Conservation (phyloP, 192 early-diverging fungal species). For the Powellomyces hirtus region DNA sequence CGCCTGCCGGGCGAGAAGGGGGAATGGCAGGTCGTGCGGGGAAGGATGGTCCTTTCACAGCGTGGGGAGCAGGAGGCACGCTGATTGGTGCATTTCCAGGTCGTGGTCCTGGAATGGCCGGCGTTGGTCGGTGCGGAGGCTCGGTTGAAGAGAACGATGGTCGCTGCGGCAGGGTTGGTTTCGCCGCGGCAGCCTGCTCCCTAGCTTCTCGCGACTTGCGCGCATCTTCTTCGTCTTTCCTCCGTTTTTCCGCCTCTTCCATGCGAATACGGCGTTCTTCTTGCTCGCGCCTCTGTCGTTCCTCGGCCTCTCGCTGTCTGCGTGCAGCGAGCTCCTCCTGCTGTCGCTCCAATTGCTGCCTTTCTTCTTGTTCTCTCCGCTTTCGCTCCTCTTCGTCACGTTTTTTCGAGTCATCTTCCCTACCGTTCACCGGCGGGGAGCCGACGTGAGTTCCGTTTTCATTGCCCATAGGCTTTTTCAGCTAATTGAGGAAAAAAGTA, state of each 20-base stretch:
- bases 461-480: not conserved
- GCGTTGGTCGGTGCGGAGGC: constrained; percentile 27
- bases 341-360: constrained; percentile 15
- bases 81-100: not conserved
- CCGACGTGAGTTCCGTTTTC: not conserved
- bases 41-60: no score
- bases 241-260: constrained; percentile 16
- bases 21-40: not conserved
- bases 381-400: constrained; percentile 26
- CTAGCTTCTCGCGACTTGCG: not conserved
- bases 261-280: not conserved
- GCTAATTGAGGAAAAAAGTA: no score
- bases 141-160: not conserved
- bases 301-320: constrained; percentile 11
- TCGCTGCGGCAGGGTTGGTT: constrained; percentile 1
- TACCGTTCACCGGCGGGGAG: not conserved
- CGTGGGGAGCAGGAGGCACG: not conserved
- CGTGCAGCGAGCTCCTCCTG: constrained; percentile 31
- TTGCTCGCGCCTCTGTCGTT: not conserved
- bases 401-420: not conserved
- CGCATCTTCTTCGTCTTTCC: constrained; percentile 29
- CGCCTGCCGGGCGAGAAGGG: not conserved
- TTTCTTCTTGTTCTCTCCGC: constrained; percentile 32
- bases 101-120: constrained; percentile 16
- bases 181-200: not conserved